Conservation (phyloP, 202 grass and related monocot species). For the Schoenoplectus triqueter region DNA sequence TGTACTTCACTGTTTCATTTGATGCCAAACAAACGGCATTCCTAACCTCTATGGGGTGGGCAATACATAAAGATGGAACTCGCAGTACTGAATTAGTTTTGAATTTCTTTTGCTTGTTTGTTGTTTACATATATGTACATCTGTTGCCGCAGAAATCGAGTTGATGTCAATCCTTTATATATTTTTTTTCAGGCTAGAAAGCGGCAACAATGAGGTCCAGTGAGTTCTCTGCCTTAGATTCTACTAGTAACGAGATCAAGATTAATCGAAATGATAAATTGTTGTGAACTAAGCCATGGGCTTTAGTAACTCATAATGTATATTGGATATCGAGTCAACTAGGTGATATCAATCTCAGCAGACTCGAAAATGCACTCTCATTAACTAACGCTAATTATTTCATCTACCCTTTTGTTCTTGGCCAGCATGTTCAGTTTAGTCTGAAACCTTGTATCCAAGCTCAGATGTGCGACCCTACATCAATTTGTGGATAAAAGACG, state of each 20-base stretch:
- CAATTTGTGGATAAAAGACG: too few relatives aligned
- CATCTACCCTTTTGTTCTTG: neutral
- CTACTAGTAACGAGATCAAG: neutral
- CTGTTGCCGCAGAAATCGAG: neutral
- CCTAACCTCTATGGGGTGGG: neutral
- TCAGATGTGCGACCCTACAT: neutral
- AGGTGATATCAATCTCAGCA: neutral
- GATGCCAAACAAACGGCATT: neutral
- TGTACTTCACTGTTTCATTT: neutral
- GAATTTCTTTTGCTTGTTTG: neutral
- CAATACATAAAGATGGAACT: neutral
- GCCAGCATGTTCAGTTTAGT: neutral
- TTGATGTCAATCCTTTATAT: conserved; percentile 17
- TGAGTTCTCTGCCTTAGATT: neutral
- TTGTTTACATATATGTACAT: neutral
- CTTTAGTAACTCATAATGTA: neutral
- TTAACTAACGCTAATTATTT: neutral
- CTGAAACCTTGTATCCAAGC: neutral
- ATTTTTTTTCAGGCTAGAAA: conserved; percentile 26
- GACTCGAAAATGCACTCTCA: neutral
- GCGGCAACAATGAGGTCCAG: neutral
- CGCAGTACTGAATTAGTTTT: neutral
- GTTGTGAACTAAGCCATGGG: conserved; percentile 9
- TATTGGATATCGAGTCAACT: neutral
- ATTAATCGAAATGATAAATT: neutral